Conservation (phyloP, 2,329 filamentous ascomycete genomes). For the Geosmithia putterillii region DNA sequence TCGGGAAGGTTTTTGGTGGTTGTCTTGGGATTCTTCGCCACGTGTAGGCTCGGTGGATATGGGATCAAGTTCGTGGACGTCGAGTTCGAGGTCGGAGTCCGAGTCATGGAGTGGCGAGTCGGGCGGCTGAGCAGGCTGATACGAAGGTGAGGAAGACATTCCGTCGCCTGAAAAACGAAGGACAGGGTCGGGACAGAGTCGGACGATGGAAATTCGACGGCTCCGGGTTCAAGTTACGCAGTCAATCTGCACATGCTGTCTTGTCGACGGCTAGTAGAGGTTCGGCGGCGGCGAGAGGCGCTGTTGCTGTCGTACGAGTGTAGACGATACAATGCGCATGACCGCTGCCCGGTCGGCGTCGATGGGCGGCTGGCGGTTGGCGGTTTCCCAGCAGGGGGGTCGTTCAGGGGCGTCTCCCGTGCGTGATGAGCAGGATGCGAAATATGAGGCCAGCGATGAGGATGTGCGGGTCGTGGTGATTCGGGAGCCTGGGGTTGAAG, state of each 20-base stretch:
- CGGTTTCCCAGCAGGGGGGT: neutral
- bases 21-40: conserved; percentile 6
- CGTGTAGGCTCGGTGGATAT: conserved; percentile 23
- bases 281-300: neutral
- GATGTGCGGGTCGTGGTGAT: conserved; percentile 2
- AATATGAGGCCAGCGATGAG: neutral
- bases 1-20: conserved; percentile 34
- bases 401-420: neutral
- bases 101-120: conserved; percentile 56
- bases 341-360: neutral
- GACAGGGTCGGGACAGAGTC: neutral
- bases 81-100: conserved; percentile 61
- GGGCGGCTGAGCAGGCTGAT: conserved; percentile 42
- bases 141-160: conserved; percentile 43
- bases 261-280: neutral
- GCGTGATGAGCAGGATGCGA: neutral
- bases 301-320: neutral
- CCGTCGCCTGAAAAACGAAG: conserved; percentile 17
- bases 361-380: neutral
- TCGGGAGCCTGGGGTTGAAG: conserved; percentile 6
- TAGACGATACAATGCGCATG: conserved; percentile 1
- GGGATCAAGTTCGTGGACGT: conserved; percentile 71
- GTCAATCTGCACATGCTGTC: neutral
- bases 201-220: neutral
- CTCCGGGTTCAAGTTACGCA: neutral